phyloP scores from a whole-genome alignment of 768 basidiomycete species.

The Lentinula boryana region DNA sequence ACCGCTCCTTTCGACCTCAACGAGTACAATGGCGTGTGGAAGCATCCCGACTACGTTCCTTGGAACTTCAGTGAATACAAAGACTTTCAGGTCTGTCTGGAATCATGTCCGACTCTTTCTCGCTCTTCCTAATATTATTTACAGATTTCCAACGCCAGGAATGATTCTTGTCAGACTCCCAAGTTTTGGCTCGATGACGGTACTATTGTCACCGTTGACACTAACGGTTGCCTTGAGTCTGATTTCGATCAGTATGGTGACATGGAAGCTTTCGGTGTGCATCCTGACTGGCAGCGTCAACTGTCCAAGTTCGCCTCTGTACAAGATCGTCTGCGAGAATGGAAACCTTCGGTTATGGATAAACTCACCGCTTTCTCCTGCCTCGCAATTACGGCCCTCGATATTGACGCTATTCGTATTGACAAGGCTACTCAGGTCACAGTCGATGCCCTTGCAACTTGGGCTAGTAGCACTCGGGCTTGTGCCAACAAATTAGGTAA shows the following conservation, averaged over 20 bases:
- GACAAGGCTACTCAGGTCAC: constrained; percentile 94
- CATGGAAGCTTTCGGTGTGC: constrained; percentile 97
- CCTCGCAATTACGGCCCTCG: constrained; percentile 81
- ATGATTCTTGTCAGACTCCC: constrained; percentile 70
- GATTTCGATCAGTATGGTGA: constrained; percentile 96
- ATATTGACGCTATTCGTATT: constrained; percentile 91
- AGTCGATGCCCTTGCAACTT: constrained; percentile 69
- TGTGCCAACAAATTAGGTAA: constrained; percentile 77
- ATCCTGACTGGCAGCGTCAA: constrained; percentile 22
- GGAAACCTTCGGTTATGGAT: constrained; percentile 73
- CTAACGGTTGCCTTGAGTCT: constrained; percentile 66
- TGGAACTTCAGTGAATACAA: constrained; percentile 85
- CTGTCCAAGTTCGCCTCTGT: constrained; percentile 58
- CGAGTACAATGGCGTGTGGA: constrained; percentile 75
- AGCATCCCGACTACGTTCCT: constrained; percentile 66
- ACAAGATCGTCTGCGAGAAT: constrained; percentile 93
- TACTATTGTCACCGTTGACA: background rate
- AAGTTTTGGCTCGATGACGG: constrained; percentile 79
- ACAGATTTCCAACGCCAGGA: constrained; percentile 64
- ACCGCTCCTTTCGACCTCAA: constrained; percentile 76
- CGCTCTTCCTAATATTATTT: background rate
- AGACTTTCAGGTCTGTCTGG: constrained; percentile 61
- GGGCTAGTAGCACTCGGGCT: constrained; percentile 67
- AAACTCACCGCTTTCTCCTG: constrained; percentile 80
- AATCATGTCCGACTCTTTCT: background rate